Evolutionary conservation across 805 yeast genomes (phyloP).

Genomic region (Myxozyma mucilagina): DNA sequence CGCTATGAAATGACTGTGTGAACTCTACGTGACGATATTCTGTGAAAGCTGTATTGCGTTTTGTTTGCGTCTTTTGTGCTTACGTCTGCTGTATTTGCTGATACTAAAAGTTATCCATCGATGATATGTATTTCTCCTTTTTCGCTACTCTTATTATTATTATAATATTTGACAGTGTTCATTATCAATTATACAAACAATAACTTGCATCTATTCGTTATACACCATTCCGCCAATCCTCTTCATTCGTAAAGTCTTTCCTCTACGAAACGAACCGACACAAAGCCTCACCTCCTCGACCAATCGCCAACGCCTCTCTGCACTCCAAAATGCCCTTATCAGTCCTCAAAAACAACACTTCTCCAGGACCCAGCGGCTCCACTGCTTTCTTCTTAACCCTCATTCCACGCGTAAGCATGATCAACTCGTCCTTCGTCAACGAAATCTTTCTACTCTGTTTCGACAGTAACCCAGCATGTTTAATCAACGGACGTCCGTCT

Average conservation of each 20-base stretch:
- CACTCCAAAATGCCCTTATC: conserved; percentile 62
- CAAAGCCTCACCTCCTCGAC: conserved; percentile 72
- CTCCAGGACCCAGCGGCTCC: conserved; percentile 85
- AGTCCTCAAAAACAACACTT: conserved; percentile 68
- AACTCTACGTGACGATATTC: no score
- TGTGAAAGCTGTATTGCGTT: no score
- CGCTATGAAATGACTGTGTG: no score
- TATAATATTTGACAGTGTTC: no score
- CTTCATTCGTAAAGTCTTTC: neutral
- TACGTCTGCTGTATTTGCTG: no score
- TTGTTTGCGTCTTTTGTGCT: no score
- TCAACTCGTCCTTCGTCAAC: conserved; percentile 63
- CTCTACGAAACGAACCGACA: conserved; percentile 43
- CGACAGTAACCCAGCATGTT: conserved; percentile 68
- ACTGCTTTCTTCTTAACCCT: conserved; percentile 61
- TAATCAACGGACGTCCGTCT: conserved; percentile 72
- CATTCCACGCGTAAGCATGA: conserved; percentile 72
- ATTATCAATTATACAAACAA: no score
- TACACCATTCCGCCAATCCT: no score
- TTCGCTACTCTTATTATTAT: no score
- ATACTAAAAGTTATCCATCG: no score
- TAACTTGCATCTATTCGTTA: no score
- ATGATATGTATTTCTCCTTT: no score
- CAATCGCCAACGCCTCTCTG: conserved; percentile 79
- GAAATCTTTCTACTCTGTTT: conserved; percentile 80